Evolutionary conservation across 2,329 filamentous ascomycete genomes (phyloP).

Genomic region (Monilinia fructigena): DNA sequence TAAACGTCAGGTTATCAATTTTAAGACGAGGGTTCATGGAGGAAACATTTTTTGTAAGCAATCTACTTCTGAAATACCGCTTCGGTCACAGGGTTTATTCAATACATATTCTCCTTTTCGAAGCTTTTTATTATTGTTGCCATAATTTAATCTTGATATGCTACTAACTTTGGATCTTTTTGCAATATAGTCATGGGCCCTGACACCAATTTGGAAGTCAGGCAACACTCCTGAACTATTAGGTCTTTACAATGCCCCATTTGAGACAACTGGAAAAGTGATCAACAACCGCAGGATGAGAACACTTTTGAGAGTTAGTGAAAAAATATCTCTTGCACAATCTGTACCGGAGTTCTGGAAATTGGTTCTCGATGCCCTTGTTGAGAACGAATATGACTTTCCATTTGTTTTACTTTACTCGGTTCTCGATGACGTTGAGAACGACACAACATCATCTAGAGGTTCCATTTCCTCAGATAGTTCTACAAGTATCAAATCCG

Average conservation of each 20-base stretch:
- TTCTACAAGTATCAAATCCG: conserved; percentile 57
- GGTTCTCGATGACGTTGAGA: conserved; percentile 60
- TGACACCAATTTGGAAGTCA: conserved; percentile 65
- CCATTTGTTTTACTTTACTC: conserved; percentile 78
- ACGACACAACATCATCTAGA: conserved; percentile 47
- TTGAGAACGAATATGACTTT: conserved; percentile 70
- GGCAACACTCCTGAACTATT: conserved; percentile 70
- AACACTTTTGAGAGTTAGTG: conserved; percentile 71
- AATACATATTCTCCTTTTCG: neutral
- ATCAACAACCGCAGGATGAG: conserved; percentile 75
- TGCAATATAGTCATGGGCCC: conserved; percentile 60
- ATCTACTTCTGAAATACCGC: neutral
- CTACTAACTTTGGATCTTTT: conserved; percentile 1
- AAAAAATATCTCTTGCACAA: conserved; percentile 67
- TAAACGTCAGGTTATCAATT: conserved; percentile 55
- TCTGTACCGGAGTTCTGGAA: conserved; percentile 72
- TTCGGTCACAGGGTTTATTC: too few relatives aligned
- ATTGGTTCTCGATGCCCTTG: conserved; percentile 63
- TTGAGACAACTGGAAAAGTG: conserved; percentile 74
- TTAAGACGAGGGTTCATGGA: conserved; percentile 64
- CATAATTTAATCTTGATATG: neutral
- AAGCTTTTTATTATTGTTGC: neutral
- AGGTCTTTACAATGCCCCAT: conserved; percentile 68
- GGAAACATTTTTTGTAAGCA: conserved; percentile 65
- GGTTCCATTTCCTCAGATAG: conserved; percentile 67